Conservation (phyloP, 371 early-diverging fungal genomes). For the Mortierella sp. region DNA sequence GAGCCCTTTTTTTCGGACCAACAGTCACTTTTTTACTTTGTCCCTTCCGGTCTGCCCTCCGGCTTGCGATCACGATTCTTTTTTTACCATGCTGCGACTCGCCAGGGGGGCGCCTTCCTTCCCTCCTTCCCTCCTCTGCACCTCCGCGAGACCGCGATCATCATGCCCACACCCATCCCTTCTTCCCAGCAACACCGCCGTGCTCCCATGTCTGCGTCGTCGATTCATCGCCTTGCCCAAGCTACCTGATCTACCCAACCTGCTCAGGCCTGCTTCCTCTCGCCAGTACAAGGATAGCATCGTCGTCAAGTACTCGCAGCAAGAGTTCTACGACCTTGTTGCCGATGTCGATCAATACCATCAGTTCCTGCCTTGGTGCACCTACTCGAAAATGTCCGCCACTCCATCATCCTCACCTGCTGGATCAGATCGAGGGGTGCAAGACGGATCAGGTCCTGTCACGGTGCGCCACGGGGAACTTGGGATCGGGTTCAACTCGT, state of each 20-base stretch:
- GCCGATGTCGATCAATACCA: conserved; percentile 80
- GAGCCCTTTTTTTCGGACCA: too few relatives aligned
- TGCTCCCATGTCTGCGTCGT: conserved; percentile 6
- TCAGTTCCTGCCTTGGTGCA: conserved; percentile 85
- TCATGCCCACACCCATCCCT: not conserved
- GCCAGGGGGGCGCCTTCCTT: too few relatives aligned
- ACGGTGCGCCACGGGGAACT: conserved; percentile 74
- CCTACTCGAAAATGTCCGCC: conserved; percentile 67
- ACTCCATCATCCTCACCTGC: conserved; percentile 10
- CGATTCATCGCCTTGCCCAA: conserved; percentile 32
- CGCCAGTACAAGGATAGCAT: conserved; percentile 46
- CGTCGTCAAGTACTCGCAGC: conserved; percentile 68
- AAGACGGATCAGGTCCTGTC: not conserved
- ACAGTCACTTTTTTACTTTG: too few relatives aligned
- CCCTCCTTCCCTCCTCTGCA: too few relatives aligned
- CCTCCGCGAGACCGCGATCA: not conserved
- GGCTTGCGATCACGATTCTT: too few relatives aligned
- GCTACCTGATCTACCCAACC: conserved; percentile 29
- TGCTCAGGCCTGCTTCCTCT: conserved; percentile 23
- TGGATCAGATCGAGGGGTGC: conserved; percentile 10
- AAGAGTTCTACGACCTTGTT: conserved; percentile 79
- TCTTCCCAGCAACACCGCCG: not conserved
- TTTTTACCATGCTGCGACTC: too few relatives aligned
- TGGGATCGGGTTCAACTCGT: conserved; percentile 77
- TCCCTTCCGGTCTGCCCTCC: too few relatives aligned